These are phyloP conservation scores for Camillea tinctor DNA, from an alignment of 2,329 filamentous ascomycete species.

Conservation along the genomic window DNA sequence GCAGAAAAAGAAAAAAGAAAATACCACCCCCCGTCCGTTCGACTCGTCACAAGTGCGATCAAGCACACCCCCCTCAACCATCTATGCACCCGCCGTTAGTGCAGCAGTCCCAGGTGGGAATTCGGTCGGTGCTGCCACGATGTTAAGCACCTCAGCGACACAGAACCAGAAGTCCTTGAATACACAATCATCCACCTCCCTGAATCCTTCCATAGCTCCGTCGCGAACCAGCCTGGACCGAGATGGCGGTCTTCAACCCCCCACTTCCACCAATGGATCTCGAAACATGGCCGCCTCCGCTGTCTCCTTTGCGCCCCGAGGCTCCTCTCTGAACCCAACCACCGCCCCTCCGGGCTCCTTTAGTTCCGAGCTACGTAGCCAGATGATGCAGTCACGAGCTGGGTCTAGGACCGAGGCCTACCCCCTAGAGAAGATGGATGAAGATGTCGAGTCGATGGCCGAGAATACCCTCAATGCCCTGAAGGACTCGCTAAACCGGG, in stretches of 20 bases:
- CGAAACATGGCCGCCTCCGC: constrained; percentile 52
- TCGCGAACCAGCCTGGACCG: constrained; percentile 54
- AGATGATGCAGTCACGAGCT: constrained; percentile 63
- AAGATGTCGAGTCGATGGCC: constrained; percentile 55
- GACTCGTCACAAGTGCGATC: neutral
- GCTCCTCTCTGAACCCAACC: constrained; percentile 68
- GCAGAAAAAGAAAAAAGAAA: no score
- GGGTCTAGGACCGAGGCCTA: constrained; percentile 56
- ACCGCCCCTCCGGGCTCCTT: constrained; percentile 79
- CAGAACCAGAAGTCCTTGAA: constrained; percentile 53
- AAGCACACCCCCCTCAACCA: neutral
- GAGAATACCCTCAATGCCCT: constrained; percentile 75
- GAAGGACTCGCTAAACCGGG: constrained; percentile 84
- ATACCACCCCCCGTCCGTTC: neutral
- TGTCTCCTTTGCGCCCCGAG: constrained; percentile 65
- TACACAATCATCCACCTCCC: constrained; percentile 40
- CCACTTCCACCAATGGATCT: constrained; percentile 40
- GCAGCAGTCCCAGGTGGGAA: constrained; percentile 28
- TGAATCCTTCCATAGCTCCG: constrained; percentile 36
- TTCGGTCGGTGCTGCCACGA: constrained; percentile 37
- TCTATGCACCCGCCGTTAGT: constrained; percentile 23
- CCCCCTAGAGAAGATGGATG: constrained; percentile 58
- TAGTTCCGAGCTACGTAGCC: constrained; percentile 79
- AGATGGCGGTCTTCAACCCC: constrained; percentile 51
- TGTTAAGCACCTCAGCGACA: constrained; percentile 54